A percentile compares a stretch with the other conserved stretches of the same genome.
phyloP scores from a whole-genome alignment of 371 early-diverging fungal species.

The Lichtheimia hyalospora region DNA sequence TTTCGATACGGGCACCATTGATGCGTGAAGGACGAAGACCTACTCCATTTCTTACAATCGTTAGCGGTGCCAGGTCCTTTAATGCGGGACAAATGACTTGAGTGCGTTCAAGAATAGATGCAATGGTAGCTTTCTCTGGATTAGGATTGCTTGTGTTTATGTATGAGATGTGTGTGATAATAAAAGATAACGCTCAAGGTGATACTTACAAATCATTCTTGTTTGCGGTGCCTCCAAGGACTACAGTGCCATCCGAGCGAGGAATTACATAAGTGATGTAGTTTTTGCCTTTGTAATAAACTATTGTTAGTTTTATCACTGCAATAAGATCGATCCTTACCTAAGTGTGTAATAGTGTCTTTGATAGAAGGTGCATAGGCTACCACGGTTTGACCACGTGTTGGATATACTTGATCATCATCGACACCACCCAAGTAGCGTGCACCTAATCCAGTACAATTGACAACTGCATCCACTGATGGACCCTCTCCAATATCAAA shows the following conservation, averaged over 20 bases:
- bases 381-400: conserved; percentile 74
- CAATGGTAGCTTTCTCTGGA: conserved; percentile 17
- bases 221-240: conserved; percentile 77
- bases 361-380: conserved; percentile 64
- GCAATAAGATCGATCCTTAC: conserved; percentile 9
- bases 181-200: neutral
- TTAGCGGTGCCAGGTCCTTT: conserved; percentile 21
- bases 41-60: conserved; percentile 62
- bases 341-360: conserved; percentile 46
- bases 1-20: conserved; percentile 71
- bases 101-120: conserved; percentile 21
- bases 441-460: conserved; percentile 76
- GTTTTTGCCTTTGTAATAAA: conserved; percentile 10
- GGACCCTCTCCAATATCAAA: conserved; percentile 11
- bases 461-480: conserved; percentile 58
- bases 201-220: conserved; percentile 58
- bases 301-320: neutral
- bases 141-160: conserved; percentile 23
- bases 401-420: conserved; percentile 65
- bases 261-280: conserved; percentile 77
- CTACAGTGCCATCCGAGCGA: conserved; percentile 71
- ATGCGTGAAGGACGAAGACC: conserved; percentile 72
- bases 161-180: neutral
- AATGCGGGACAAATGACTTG: conserved; percentile 29
- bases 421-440: conserved; percentile 65